Percentiles rank a stretch among this genome's conserved stretches.
Conservation (phyloP, 2,329 filamentous ascomycete genomes). For the Colletotrichum costaricense region DNA sequence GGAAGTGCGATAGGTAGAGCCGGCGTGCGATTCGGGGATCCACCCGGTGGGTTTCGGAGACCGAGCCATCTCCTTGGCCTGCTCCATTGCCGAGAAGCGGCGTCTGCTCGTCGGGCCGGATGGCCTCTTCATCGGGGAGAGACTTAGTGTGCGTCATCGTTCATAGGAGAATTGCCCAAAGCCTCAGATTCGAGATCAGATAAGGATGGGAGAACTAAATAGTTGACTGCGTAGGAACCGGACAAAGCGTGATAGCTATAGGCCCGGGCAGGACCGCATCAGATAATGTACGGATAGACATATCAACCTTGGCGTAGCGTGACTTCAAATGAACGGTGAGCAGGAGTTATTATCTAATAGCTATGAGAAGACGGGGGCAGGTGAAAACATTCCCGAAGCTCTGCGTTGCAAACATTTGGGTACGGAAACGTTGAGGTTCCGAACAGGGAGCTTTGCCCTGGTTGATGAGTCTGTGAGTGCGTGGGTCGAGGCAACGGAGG, state of each 20-base stretch:
- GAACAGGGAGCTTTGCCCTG: neutral
- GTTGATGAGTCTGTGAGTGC: neutral
- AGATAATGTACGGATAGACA: neutral
- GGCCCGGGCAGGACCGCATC: neutral
- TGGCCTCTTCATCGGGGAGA: neutral
- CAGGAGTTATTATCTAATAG: neutral
- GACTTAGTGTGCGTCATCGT: neutral
- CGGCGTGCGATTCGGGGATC: neutral
- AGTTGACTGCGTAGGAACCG: neutral
- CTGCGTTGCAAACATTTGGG: neutral
- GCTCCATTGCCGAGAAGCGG: neutral
- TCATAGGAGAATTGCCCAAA: neutral
- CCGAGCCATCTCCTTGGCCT: neutral
- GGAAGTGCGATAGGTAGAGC: conserved; percentile 57
- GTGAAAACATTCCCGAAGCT: neutral
- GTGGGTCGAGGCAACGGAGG: neutral
- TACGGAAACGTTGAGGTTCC: neutral
- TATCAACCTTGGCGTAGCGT: neutral
- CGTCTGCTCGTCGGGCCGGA: neutral
- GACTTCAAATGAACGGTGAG: neutral
- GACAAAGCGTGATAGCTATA: neutral
- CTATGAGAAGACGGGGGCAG: neutral
- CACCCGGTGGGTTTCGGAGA: neutral
- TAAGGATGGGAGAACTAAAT: neutral
- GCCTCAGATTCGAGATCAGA: neutral